phyloP scores from a whole-genome alignment of 306 rosid genomes.

The Lupinus albus region DNA sequence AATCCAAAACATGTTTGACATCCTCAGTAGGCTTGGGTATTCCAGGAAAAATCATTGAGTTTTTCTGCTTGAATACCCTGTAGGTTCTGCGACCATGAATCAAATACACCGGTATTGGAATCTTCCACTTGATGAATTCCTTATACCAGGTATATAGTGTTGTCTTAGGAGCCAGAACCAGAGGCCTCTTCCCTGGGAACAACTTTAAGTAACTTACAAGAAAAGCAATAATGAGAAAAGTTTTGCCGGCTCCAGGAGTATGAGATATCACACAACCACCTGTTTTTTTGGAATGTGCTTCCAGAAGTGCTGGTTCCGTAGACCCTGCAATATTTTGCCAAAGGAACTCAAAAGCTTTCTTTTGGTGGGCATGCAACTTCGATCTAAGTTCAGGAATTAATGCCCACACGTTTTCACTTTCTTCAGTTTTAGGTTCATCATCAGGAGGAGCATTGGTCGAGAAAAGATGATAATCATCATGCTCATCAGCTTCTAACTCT shows the following conservation, averaged over 20 bases:
- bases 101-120: constrained; percentile 85
- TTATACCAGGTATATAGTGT: constrained; percentile 96
- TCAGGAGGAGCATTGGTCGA: constrained; percentile 40
- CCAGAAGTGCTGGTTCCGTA: constrained; percentile 59
- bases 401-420: constrained; percentile 71
- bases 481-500: constrained; percentile 47
- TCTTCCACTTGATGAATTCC: constrained; percentile 95
- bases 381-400: constrained; percentile 47
- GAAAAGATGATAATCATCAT: constrained; percentile 51
- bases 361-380: constrained; percentile 72
- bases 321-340: constrained; percentile 89
- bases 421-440: constrained; percentile 52
- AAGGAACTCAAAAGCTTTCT: constrained; percentile 86
- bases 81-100: constrained; percentile 89
- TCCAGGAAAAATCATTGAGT: constrained; percentile 56
- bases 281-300: constrained; percentile 50
- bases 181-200: constrained; percentile 84
- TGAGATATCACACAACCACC: constrained; percentile 98
- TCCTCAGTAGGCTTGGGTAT: constrained; percentile 78
- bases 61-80: constrained; percentile 61
- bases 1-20: constrained; percentile 87
- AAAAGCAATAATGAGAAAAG: constrained; percentile 89
- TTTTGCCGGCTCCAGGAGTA: constrained; percentile 95
- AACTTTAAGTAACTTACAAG: constrained; percentile 86
- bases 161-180: constrained; percentile 94